Evolutionary conservation across 768 basidiomycete genomes (phyloP).

Genomic region (Lentinula aciculospora): DNA sequence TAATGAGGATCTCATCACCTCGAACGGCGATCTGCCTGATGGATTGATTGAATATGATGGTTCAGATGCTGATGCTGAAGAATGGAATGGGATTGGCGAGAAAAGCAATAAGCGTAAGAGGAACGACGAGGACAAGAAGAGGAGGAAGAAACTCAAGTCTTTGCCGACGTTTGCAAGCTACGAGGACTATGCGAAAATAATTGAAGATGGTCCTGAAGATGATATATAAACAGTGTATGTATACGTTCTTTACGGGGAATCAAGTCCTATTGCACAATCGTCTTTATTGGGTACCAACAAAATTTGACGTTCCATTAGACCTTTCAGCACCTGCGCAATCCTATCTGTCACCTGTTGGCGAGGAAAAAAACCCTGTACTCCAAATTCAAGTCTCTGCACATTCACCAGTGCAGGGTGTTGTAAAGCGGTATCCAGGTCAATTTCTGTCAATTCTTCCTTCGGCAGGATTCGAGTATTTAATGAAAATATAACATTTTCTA

Average conservation of each 20-base stretch:
- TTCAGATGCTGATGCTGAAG: conserved; percentile 38
- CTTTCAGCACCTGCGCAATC: not conserved
- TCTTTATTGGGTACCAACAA: not conserved
- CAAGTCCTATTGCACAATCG: not conserved
- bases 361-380: not conserved
- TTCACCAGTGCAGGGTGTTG: not conserved
- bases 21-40: conserved; percentile 49
- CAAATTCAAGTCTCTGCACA: not conserved
- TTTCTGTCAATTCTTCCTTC: not conserved
- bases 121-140: conserved; percentile 27
- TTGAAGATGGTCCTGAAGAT: conserved; percentile 73
- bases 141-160: conserved; percentile 63
- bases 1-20: conserved; percentile 60
- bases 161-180: conserved; percentile 83
- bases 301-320: not conserved
- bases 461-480: not conserved
- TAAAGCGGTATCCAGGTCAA: not conserved
- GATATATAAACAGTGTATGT: conserved; percentile 31
- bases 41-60: conserved; percentile 60
- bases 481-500: conserved; percentile 1
- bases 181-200: conserved; percentile 82
- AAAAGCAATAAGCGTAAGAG: conserved; percentile 42
- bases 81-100: conserved; percentile 49
- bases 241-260: not conserved
- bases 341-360: not conserved